Evolutionary conservation across 1,284 basidiomycete genomes (phyloP), one percentile per base, ranked within the genome.

Genomic region (Malassezia furfur): DNA sequence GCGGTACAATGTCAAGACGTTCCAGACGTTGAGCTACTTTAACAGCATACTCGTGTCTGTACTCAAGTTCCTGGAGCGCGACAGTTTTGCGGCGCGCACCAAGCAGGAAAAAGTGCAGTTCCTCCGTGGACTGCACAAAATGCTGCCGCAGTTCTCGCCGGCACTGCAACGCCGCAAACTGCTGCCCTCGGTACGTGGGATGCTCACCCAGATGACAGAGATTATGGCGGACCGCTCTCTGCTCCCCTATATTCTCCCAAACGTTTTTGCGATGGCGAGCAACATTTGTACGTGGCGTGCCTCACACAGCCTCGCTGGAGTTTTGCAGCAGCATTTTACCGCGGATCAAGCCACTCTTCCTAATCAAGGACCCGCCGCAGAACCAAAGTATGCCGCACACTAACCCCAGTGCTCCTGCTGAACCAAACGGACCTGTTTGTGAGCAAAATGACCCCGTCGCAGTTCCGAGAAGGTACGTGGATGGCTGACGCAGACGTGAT

Each of bases 61-160:
- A 0, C 81, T 99, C 35, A 93, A 91, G 70, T 99, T 96, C 77
- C 79, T 99, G 59, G 93, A 96, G 68, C 84, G 93, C 5, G 88
- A 91, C 12, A 91, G 85, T 57, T 99, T 98, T 72, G 88, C 90
- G 2, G 84, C 89, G 1, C 93, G 96, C 75, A 85, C 89, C 2
- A 80, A 86, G 50, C 91, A 96, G 77, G 94, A 96, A 74, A 91
- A 96, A 71, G 85, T 96, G 28, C 88, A 88, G 0, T 96, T 96
- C 73, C 62, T 77, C 47, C 89, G 90, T 70, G 91, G 93, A 0
- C 77, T 96, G 11, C 81, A 85, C 2, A 76, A 81, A 52, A 90
- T 99, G 11, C 76, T 99, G 22, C 84, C 84, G 46, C 83, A 81
- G 46, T 98, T 98, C 75, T 87, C 87, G 12, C 88, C 91, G 67